These are phyloP conservation scores for Candida sp. DNA, from an alignment of 1,139 yeast species.

Conservation along the genomic window DNA sequence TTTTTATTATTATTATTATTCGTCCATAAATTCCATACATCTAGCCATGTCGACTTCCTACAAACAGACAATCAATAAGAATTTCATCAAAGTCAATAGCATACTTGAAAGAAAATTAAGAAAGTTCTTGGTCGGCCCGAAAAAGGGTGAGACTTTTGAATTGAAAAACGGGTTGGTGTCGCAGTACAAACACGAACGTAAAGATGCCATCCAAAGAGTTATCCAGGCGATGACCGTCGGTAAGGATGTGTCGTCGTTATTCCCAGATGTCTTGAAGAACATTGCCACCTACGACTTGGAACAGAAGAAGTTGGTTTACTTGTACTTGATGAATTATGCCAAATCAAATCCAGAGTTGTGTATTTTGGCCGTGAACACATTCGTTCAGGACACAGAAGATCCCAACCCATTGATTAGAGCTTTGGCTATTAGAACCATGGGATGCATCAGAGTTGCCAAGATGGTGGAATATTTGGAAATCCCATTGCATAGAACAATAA, in stretches of 20 bases:
- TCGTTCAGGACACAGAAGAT: slow-evolving; percentile 95
- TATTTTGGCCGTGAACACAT: slow-evolving; percentile 95
- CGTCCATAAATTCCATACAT: background rate
- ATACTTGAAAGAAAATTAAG: slow-evolving; percentile 46
- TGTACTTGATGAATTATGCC: slow-evolving; percentile 97
- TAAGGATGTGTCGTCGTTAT: slow-evolving; percentile 94
- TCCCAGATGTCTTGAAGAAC: slow-evolving; percentile 96
- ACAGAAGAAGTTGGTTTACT: slow-evolving; percentile 94
- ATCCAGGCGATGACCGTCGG: slow-evolving; percentile 99
- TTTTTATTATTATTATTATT: background rate
- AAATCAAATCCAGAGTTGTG: slow-evolving; percentile 96
- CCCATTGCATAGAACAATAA: slow-evolving; percentile 83
- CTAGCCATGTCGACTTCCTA: slow-evolving; percentile 2
- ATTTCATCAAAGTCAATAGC: slow-evolving; percentile 30
- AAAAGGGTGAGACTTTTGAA: slow-evolving; percentile 83
- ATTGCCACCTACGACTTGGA: slow-evolving; percentile 97
- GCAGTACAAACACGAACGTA: slow-evolving; percentile 91
- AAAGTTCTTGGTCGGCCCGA: slow-evolving; percentile 49
- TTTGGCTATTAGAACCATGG: slow-evolving; percentile 98
- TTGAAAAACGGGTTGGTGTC: slow-evolving; percentile 90
- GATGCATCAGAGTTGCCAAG: slow-evolving; percentile 94
- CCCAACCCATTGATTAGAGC: slow-evolving; percentile 97
- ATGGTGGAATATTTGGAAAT: slow-evolving; percentile 95
- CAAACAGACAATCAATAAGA: slow-evolving; percentile 9
- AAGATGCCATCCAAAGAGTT: slow-evolving; percentile 96